Evolutionary conservation across 345 rosid genomes (phyloP), one percentile per base, ranked within the genome.

Genomic region (Leavenworthia alabamica): DNA sequence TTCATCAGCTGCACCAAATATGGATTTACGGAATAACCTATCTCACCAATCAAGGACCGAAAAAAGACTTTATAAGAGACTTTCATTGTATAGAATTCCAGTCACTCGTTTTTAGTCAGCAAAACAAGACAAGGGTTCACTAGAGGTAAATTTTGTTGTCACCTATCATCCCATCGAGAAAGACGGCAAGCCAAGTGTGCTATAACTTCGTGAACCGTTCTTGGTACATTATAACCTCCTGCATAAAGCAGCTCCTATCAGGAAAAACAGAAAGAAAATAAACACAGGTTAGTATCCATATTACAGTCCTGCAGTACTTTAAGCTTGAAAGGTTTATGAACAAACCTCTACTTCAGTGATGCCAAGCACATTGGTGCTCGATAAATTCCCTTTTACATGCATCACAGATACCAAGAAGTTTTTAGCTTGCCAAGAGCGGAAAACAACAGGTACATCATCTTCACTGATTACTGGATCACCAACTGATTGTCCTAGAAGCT

Each of bases 141-240:
- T 17, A 26, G n/a, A 42, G 26, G 22, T 56, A 48, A 47, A 56
- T 46, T 12, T 15, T 31, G n/a, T 36, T 42, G 27, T 65, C 68
- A 89, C 99, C 97, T 86, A 67, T 93, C 97, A 83, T 93, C 99
- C 99, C 99, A 93, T 39, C 96, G 83, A 58, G 77, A 69, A 53
- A 93, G 89, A 29, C 91, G 88, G 71, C 79, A 71, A 66, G 94
- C 91, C 66, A 93, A 76, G 42, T 72, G 79, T 29, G 94, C 94
- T 66, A 89, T 82, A 73, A 93, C 81, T 75, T 89, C 99, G 73
- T 93, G 99, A 61, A 77, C 89, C 15, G 99, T 85, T 73, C 73
- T 79, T 16, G 99, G 99, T 16, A 78, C 74, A 75, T 83, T 85
- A 66, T 77, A 84, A 37, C 99, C 97, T 54, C 99, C 97, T 12